Base-by-base conservation (phyloP, 768 basidiomycete species). In the Boletus vinaceobasis region DNA sequence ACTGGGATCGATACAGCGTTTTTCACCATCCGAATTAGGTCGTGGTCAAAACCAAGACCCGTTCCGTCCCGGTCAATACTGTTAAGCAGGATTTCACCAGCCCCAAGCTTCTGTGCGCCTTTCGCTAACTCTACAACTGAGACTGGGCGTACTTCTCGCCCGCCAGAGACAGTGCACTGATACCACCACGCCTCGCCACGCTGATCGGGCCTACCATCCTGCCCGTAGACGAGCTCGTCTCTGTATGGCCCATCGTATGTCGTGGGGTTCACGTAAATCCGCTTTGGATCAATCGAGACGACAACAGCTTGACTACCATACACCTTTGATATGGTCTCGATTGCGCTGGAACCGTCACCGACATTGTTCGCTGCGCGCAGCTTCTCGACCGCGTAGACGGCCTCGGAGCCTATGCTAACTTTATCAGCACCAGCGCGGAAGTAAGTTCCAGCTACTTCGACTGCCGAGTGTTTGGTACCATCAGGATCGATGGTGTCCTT, bases 391-490 rank as follows among this genome's bases (percentile, higher is more conserved):
- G 94, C 92, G 58, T 88, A 84, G 17, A 98, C 97, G 1, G 97
- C 96, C 62, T 99, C 97, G 29, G 88, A 90, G 17, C 96, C 96
- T 69, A 99, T 94, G 68, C 91, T 94, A 45, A 99, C 95, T 75
- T 99, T 99, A 76, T 99, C 97, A 9, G 97, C 97, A 5, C 97
- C 97, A 5, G 90, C 93, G 32, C 97, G 86, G 74, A 99, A 99
- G 74, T 99, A 99, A 14, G 87, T 84, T 9, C 91, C 88, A 4
- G 97, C 97, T 45, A 98, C 97, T 70, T 98, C 95, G 53, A 97
- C 79, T 14, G 97, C 97, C 29, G 83, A 78, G 57, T 84, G 88
- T 55, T 75, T 75, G 6, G 94, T 96, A 35, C 94, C 95, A 70
- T 99, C 97, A 0, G 97, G 97, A 67, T 99, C 97, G 64, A 90